Evolutionary conservation across 1,284 basidiomycete genomes (phyloP).

Genomic region (Omphalotus olearius): DNA sequence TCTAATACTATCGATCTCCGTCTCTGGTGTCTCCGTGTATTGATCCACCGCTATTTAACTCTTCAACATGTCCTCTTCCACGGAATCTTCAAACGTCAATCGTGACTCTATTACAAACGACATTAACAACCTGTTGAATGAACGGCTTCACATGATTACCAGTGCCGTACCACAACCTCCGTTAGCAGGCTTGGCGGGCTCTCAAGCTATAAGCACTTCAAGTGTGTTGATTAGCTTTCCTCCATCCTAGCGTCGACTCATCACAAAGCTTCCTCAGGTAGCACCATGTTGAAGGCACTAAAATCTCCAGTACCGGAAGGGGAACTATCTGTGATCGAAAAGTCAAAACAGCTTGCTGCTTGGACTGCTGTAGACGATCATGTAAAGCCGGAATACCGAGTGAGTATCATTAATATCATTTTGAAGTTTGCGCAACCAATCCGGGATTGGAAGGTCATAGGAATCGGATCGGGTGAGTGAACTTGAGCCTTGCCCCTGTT

Average conservation of each 20-base stretch:
- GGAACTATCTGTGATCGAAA: conserved; percentile 50
- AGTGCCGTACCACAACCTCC: conserved; percentile 11
- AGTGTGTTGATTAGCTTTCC: not conserved
- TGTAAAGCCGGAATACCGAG: conserved; percentile 80
- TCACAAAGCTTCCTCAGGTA: not conserved
- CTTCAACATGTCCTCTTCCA: not conserved
- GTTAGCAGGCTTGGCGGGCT: not conserved
- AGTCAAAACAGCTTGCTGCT: conserved; percentile 87
- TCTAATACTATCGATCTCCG: not conserved
- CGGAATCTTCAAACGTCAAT: not conserved
- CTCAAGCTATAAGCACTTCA: conserved; percentile 3
- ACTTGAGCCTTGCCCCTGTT: not conserved
- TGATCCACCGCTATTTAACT: too few relatives aligned
- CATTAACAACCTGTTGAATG: conserved; percentile 8
- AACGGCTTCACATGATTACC: conserved; percentile 13
- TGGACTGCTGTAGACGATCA: conserved; percentile 94
- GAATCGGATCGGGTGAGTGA: conserved; percentile 77
- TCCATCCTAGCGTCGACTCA: not conserved
- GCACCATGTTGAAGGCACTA: conserved; percentile 19
- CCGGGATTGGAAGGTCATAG: conserved; percentile 61
- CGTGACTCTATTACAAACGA: conserved; percentile 1
- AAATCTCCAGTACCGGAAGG: conserved; percentile 20
- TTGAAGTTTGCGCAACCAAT: not conserved
- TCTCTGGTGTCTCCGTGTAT: too few relatives aligned
- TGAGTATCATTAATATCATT: conserved; percentile 31